phyloP scores from a whole-genome alignment of 257 asterid genomes.

The Vinca minor region DNA sequence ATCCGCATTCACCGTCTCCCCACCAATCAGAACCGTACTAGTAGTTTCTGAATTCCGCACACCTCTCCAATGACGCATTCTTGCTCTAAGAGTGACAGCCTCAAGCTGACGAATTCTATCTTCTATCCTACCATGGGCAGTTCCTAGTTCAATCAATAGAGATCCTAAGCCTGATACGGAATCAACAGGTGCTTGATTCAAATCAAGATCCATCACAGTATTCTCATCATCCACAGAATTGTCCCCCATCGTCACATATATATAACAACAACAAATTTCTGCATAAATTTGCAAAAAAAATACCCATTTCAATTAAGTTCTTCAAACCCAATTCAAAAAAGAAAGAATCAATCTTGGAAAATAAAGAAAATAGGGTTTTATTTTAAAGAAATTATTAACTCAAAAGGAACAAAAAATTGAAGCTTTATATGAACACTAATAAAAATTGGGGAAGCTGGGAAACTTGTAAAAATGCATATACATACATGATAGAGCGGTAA shows the following conservation, averaged over 20 bases:
- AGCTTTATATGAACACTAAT: not conserved
- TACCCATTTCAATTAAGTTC: constrained; percentile 3
- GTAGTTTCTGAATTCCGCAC: constrained; percentile 30
- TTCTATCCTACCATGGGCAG: constrained; percentile 55
- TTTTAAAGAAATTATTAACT: not conserved
- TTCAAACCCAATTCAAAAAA: not conserved
- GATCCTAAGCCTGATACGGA: constrained; percentile 42
- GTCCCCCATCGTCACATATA: constrained; percentile 39
- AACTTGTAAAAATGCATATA: not conserved
- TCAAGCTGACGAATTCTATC: constrained; percentile 77
- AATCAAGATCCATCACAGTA: constrained; percentile 63
- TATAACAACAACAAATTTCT: constrained; percentile 6
- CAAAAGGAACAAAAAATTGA: not conserved
- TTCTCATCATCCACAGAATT: constrained; percentile 43
- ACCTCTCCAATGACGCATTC: constrained; percentile 63
- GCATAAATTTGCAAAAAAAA: constrained; percentile 18
- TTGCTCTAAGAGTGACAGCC: constrained; percentile 63
- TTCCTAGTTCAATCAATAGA: constrained; percentile 44
- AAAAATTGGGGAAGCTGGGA: not conserved
- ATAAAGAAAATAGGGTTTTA: not conserved
- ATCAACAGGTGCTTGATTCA: constrained; percentile 55
- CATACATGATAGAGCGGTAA: not conserved
- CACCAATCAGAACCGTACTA: constrained; percentile 21
- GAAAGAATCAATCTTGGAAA: not conserved
- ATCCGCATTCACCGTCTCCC: constrained; percentile 13